Evolutionary conservation across 768 basidiomycete species (phyloP).

Genomic region (Ephemerocybe angulata): DNA sequence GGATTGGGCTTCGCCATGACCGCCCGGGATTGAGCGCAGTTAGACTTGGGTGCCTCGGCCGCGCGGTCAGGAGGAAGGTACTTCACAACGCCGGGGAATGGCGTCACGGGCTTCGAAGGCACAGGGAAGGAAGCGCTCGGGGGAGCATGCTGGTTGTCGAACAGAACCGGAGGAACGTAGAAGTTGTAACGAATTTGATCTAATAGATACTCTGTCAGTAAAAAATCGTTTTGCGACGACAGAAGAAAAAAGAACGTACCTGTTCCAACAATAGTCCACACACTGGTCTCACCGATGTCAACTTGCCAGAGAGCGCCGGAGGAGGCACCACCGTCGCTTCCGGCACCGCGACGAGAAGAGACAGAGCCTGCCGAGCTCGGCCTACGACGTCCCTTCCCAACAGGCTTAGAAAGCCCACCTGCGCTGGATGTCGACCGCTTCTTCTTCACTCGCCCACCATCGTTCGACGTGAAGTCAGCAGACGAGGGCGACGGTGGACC

Average conservation of each 20-base stretch:
- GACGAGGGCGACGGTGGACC: conserved; percentile 68
- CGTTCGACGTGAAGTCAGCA: conserved; percentile 70
- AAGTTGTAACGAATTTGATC: conserved; percentile 94
- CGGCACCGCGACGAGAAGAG: conserved; percentile 63
- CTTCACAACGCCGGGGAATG: conserved; percentile 84
- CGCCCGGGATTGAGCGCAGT: conserved; percentile 61
- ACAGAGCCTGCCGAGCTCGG: conserved; percentile 76
- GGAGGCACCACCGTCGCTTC: conserved; percentile 64
- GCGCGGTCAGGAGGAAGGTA: conserved; percentile 89
- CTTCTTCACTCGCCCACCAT: conserved; percentile 83
- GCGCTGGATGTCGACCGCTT: conserved; percentile 77
- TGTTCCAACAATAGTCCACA: conserved; percentile 93
- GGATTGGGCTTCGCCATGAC: conserved; percentile 75
- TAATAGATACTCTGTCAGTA: conserved; percentile 31
- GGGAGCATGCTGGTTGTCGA: conserved; percentile 76
- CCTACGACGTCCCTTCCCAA: conserved; percentile 59
- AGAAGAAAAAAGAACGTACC: conserved; percentile 43
- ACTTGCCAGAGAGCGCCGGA: conserved; percentile 85
- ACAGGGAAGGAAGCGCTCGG: conserved; percentile 67
- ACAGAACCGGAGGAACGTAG: conserved; percentile 82
- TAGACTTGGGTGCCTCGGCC: conserved; percentile 74
- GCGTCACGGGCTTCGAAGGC: conserved; percentile 79
- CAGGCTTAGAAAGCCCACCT: conserved; percentile 51
- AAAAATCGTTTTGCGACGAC: conserved; percentile 15
- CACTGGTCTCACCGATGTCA: conserved; percentile 89